Evolutionary conservation across 2,329 filamentous ascomycete species (phyloP), one percentile per base, ranked within the genome.

Genomic region (Drechslerella stenobrocha): DNA sequence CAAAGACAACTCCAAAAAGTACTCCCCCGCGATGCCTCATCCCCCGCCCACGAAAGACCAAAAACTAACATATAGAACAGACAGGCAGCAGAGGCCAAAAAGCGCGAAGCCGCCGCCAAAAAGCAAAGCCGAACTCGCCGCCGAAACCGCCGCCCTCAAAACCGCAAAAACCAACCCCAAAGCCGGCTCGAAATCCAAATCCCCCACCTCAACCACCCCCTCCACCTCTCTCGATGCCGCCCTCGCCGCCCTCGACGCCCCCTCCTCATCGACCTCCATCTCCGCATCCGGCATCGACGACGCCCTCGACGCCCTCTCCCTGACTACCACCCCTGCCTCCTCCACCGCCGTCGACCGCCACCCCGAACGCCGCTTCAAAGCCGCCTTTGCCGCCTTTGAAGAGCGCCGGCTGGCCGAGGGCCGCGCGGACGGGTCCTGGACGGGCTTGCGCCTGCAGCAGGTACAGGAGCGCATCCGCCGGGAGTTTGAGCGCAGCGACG

Each of bases 401-500:
- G 90, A 91, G 77, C 80, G 87, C 23, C 81, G 92, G 59, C 78
- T 96, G 72, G 81, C 84, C 1, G 90, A 97, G 81, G 89, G 96
- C 82, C 88, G 92, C 75, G 79, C 83, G 56, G 90, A 96, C 76
- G 88, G 87, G 53, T 85, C 79, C 72, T 82, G 81, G 18, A 77
- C 87, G 60, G 90, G 89, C 0, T 77, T 97, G 75, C 81, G 91
- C 60, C 80, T 88, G 72, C 84, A 95, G 73, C 91, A 96, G 82
- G 87, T 88, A 77, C 86, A 91, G 74, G 88, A 92, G 70, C 81
- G 86, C 74, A 88, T 95, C 72, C 79, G 83, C 70, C 95, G 95
- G 81, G 93, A 97, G 79, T 98, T 97, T 76, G 88, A 95, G 77
- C 95, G 90, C 81, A 88, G 88, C 74, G 87, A 89, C 1, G 92